These are phyloP conservation scores for Lyophyllum shimeji DNA, from an alignment of 768 basidiomycete genomes.

Conservation along the genomic window DNA sequence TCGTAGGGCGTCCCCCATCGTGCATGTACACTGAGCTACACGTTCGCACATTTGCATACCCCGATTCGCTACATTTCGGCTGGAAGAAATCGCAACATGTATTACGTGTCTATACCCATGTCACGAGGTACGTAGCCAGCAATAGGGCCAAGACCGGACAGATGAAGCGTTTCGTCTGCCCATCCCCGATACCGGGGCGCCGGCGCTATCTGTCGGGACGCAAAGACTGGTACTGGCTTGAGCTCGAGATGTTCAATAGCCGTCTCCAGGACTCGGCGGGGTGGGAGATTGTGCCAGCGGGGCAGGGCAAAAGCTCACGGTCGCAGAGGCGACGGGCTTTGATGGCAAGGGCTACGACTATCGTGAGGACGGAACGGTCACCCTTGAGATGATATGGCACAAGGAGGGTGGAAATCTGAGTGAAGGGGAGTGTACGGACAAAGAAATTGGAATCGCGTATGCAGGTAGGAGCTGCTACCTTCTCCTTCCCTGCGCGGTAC, in stretches of 20 bases:
- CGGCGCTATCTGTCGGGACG: neutral
- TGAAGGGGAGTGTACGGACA: neutral
- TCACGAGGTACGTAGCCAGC: neutral
- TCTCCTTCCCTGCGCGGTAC: neutral
- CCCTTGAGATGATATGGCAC: neutral
- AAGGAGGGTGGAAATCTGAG: slow-evolving; percentile 1
- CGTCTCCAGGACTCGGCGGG: neutral
- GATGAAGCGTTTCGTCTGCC: neutral
- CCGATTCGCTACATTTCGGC: slow-evolving; percentile 14
- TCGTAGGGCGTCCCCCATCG: slow-evolving; percentile 13
- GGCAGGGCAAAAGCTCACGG: neutral
- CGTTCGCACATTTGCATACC: slow-evolving; percentile 15
- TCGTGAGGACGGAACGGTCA: neutral
- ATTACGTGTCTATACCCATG: neutral
- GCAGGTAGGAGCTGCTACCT: neutral
- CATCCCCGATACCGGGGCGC: neutral
- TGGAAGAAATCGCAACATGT: slow-evolving; percentile 13
- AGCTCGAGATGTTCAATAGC: too few relatives aligned
- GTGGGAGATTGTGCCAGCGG: neutral
- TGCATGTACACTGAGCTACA: slow-evolving; percentile 13
- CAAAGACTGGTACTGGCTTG: neutral
- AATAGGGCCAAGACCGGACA: neutral
- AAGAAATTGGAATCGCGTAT: neutral
- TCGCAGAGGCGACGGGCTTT: neutral
- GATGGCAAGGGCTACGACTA: neutral